Percentiles rank a stretch among this genome's conserved stretches.
These are phyloP conservation scores for Yamadazyma paraphyllophila DNA, from an alignment of 805 yeast genomes.

Conservation along the genomic window DNA sequence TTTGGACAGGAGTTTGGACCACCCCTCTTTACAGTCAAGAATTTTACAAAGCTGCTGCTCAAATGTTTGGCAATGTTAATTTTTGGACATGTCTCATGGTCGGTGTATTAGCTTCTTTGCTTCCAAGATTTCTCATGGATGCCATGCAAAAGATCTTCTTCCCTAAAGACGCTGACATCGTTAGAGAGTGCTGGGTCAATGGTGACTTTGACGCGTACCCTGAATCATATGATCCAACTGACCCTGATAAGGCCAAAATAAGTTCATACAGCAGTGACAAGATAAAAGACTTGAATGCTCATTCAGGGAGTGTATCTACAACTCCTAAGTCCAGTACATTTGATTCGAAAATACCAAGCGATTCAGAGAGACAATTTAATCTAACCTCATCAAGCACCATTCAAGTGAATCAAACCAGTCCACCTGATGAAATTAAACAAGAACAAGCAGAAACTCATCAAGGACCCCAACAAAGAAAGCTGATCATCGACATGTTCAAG, in stretches of 20 bases:
- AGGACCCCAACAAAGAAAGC: conserved; percentile 25
- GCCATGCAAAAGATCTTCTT: conserved; percentile 47
- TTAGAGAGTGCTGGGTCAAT: conserved; percentile 63
- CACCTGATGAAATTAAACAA: background rate
- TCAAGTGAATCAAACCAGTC: conserved; percentile 5
- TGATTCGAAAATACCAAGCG: conserved; percentile 8
- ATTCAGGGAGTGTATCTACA: conserved; percentile 2
- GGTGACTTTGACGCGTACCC: conserved; percentile 73
- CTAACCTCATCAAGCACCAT: conserved; percentile 14
- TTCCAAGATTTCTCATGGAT: conserved; percentile 68
- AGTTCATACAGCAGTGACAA: conserved; percentile 36
- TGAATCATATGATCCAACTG: conserved; percentile 73
- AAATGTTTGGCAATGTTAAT: conserved; percentile 56
- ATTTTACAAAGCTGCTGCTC: conserved; percentile 65
- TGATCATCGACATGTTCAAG: conserved; percentile 31
- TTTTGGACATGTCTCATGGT: conserved; percentile 69
- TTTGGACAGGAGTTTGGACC: conserved; percentile 84
- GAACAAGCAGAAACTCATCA: background rate
- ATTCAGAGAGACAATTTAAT: conserved; percentile 7
- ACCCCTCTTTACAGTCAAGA: conserved; percentile 49
- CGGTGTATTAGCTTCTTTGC: conserved; percentile 61
- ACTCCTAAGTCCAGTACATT: conserved; percentile 10
- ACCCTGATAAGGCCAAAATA: conserved; percentile 59
- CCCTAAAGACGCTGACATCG: conserved; percentile 71
- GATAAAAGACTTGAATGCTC: conserved; percentile 19